phyloP scores from a whole-genome alignment of 1,284 basidiomycete genomes.

The Agaricales sp. region DNA sequence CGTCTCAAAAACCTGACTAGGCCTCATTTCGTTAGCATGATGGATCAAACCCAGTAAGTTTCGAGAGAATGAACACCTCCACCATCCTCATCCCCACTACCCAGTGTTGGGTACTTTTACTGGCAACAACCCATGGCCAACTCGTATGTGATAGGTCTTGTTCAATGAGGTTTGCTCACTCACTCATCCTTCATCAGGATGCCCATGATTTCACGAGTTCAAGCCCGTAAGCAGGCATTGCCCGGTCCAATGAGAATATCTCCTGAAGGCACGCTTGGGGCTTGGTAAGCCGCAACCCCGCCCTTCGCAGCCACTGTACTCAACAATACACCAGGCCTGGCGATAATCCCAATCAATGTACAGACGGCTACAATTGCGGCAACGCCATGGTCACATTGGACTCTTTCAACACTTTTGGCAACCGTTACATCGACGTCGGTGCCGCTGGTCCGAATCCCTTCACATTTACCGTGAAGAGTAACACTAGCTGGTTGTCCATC shows the following conservation, averaged over 20 bases:
- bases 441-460: slow-evolving; percentile 51
- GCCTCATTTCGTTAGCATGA: slow-evolving; percentile 39
- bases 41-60: slow-evolving; percentile 43
- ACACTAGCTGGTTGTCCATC: slow-evolving; percentile 44
- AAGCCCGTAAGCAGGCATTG: slow-evolving; percentile 44
- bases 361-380: slow-evolving; percentile 37
- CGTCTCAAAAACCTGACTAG: no score
- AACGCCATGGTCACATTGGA: slow-evolving; percentile 42
- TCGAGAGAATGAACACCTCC: not conserved
- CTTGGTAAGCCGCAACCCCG: slow-evolving; percentile 45
- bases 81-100: not conserved
- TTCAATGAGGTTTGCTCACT: not conserved
- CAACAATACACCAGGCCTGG: slow-evolving; percentile 39
- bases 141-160: slow-evolving; percentile 25
- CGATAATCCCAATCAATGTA: slow-evolving; percentile 48
- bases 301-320: no score
- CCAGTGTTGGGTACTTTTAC: slow-evolving; percentile 47
- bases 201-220: slow-evolving; percentile 46
- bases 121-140: slow-evolving; percentile 64
- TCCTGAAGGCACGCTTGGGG: slow-evolving; percentile 47
- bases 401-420: slow-evolving; percentile 38
- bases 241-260: slow-evolving; percentile 51
- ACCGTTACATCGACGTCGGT: slow-evolving; percentile 50
- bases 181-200: slow-evolving; percentile 25
- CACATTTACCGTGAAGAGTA: slow-evolving; percentile 39